Evolutionary conservation across 1,284 basidiomycete species (phyloP), one percentile per base, ranked within the genome.

Genomic region (Sporisorium scitamineum): DNA sequence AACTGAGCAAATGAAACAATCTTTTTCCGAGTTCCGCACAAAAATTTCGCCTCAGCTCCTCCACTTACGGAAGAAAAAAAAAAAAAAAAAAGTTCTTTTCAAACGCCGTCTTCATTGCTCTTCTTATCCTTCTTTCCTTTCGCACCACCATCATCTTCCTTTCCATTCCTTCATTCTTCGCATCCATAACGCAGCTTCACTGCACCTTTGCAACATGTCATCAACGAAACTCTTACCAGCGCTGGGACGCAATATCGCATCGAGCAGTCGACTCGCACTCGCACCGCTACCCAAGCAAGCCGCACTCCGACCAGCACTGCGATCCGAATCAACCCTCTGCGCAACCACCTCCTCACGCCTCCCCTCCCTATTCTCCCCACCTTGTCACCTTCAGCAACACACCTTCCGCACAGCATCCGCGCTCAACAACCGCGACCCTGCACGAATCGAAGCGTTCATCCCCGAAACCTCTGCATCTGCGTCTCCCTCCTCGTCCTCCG

Each of bases 131-230:
- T 9, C 16, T 18, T 48, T 48, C 6, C 27, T n/a, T 29, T 31
- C 39, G 26, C 39, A 42, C 22, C 20, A 29, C 53, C 53, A 54
- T 16, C 42, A 55, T 13, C 29, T 26, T 29, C 31, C 20, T 32
- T 24, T 2, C 31, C 31, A 51, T 7, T 8, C 20, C 2, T 16
- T 9, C 14, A 16, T 39, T n/a, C 6, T 22, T 32, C 11, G 2
- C 32, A 37, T 18, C 37, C n/a, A 22, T 6, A 11, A 13, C n/a
- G n/a, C n/a, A n/a, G n/a, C 37, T 20, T 18, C 7, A 9, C 8
- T n/a, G n/a, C n/a, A n/a, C n/a, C n/a, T n/a, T n/a, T n/a, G 16
- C 34, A 18, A 9, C 41, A 70, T 70, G 68, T 70, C 68, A 1
- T 44, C 61, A 42, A 58, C 18, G 22, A 31, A 54, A 47, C n/a